Conservation (phyloP, 176 grass and related monocot species). For the Oryza officinalis region DNA sequence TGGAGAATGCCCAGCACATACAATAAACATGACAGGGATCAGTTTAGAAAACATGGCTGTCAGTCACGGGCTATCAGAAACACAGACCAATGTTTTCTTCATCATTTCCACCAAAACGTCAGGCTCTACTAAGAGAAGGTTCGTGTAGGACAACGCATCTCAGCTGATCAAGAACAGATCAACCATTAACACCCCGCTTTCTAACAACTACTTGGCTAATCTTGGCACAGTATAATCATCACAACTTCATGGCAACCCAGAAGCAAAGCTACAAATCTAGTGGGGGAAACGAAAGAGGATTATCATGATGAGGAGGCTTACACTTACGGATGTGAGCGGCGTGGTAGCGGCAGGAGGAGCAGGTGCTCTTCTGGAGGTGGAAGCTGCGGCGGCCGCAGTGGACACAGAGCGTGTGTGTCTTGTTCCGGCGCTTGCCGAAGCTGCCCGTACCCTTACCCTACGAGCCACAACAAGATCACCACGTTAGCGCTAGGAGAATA, state of each 20-base stretch:
- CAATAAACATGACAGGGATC: background rate
- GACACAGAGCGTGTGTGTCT: conserved; percentile 95
- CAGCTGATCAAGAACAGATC: background rate
- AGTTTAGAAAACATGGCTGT: conserved; percentile 5
- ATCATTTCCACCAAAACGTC: background rate
- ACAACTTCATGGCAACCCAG: no score
- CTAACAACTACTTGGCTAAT: background rate
- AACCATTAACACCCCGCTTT: background rate
- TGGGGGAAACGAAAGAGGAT: no score
- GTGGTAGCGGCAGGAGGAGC: conserved; percentile 78
- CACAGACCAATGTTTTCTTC: conserved; percentile 36
- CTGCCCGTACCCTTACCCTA: conserved; percentile 92
- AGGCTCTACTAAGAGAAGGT: background rate
- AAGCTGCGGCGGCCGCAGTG: conserved; percentile 89
- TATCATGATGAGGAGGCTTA: background rate
- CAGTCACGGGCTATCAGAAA: conserved; percentile 18
- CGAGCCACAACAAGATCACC: background rate
- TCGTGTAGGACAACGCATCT: background rate
- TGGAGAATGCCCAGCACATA: background rate
- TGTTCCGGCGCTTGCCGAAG: conserved; percentile 96
- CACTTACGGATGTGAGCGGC: conserved; percentile 96
- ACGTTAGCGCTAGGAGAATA: background rate
- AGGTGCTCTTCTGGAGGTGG: conserved; percentile 95
- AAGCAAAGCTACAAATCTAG: no score
- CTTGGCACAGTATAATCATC: background rate